Base-by-base conservation (phyloP, 2,329 filamentous ascomycete species). In the Curvularia sp. region DNA sequence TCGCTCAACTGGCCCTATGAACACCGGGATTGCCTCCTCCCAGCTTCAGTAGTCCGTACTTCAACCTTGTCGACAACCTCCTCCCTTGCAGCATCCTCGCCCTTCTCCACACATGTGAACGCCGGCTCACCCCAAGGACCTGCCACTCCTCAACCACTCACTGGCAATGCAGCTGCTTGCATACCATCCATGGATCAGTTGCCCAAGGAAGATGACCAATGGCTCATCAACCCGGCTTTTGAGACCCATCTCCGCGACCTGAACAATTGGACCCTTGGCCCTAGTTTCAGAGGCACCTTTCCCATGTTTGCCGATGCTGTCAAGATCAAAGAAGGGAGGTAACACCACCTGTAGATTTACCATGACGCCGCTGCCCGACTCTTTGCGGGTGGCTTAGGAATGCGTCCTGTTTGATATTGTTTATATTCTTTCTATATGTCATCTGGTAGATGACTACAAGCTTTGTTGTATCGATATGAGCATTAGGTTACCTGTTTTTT, bases 1-100 rank as follows among this genome's bases (percentile, higher is more conserved):
- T 87, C 84, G 25, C 76, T 97, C 15, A 95, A 93, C 66, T 97
- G 93, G 93, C 90, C 90, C 0, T 94, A 96, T 71, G 88, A 91
- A 55, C 83, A 87, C 1, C 86, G 85, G 0, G 89, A 93, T 66
- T 86, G 88, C 34, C 80, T 97, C 25, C 78, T 84, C 25, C 81
- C 83, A 0, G 82, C 73, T n/a, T 73, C 74, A 2, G 71, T 69
- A 50, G 56, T 72, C 21, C 56, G 60, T 27, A 36, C 65, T 19
- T 57, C 61, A 0, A 48, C 65, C 18, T 53, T 70, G 18, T 72
- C 70, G n/a, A 63, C 64, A 34, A 67, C 67, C 1, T 68, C 69
- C 10, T 70, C 69, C 19, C 42, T 69, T 5, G 60, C 71, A 5
- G 67, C 66, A 1, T 67, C 70, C 1, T 66, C 66, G 6, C 73